Conservation (phyloP, 192 early-diverging fungal genomes). For the Radiomyces spectabilis region DNA sequence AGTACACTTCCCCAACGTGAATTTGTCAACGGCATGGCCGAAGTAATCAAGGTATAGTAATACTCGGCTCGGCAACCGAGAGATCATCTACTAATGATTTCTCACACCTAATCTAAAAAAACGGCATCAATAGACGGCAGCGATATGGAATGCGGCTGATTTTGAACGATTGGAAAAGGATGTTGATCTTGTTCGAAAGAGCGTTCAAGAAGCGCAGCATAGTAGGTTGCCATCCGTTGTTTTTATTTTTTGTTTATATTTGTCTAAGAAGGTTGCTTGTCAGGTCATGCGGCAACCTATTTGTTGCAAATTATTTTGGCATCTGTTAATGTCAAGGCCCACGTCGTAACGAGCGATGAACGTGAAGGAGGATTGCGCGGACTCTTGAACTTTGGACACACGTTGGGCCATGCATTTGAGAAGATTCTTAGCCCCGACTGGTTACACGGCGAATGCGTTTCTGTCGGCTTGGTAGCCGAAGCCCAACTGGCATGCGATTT, state of each 20-base stretch:
- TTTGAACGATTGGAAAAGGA: conserved; percentile 81
- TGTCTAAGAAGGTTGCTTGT: conserved; percentile 56
- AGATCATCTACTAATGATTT: too few relatives aligned
- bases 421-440: conserved; percentile 78
- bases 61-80: too few relatives aligned
- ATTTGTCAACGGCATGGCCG: conserved; percentile 92
- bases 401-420: conserved; percentile 94
- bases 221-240: too few relatives aligned
- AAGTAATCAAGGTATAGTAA: conserved; percentile 83
- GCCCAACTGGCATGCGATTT: conserved; percentile 79
- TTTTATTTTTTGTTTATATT: neutral
- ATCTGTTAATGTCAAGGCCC: conserved; percentile 83
- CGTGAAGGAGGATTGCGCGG: conserved; percentile 88
- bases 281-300: too few relatives aligned
- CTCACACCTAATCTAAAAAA: too few relatives aligned
- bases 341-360: conserved; percentile 92
- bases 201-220: too few relatives aligned
- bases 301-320: conserved; percentile 77
- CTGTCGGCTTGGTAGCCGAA: conserved; percentile 90
- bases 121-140: conserved; percentile 82
- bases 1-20: conserved; percentile 83
- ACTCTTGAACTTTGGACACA: conserved; percentile 94
- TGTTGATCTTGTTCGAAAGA: too few relatives aligned
- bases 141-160: conserved; percentile 79
- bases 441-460: conserved; percentile 92